phyloP scores from a whole-genome alignment of 768 basidiomycete genomes.

The Serendipita vermifera region DNA sequence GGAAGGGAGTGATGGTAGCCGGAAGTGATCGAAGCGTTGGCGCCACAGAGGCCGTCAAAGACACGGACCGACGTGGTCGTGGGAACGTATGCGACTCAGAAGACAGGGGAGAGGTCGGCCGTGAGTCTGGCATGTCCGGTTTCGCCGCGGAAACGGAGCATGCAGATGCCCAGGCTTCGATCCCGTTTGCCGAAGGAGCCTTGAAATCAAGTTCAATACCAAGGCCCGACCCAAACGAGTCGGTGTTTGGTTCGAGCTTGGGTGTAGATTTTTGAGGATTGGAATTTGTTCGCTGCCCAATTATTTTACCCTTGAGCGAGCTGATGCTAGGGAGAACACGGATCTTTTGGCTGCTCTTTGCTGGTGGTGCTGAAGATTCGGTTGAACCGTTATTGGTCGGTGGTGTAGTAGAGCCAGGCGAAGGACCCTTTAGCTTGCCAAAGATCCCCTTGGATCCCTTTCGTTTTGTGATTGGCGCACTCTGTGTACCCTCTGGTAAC shows the following conservation, averaged over 20 bases:
- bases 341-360: slow-evolving; percentile 4
- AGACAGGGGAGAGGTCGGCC: neutral
- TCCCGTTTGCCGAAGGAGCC: neutral
- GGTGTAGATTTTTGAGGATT: neutral
- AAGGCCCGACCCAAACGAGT: neutral
- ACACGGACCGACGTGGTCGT: neutral
- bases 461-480: neutral
- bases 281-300: neutral
- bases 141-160: neutral
- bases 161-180: neutral
- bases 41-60: neutral
- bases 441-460: neutral
- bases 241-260: neutral
- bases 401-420: neutral
- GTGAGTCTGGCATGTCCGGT: neutral
- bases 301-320: neutral
- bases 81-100: slow-evolving; percentile 6
- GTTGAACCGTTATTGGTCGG: too few species aligned
- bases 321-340: slow-evolving; percentile 8
- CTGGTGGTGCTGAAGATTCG: too few species aligned
- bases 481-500: neutral
- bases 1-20: neutral
- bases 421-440: slow-evolving; percentile 1
- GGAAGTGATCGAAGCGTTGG: neutral
- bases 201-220: slow-evolving; percentile 7